Base-by-base conservation (phyloP, 371 early-diverging fungal species). In the Saksenaea vasiformis region DNA sequence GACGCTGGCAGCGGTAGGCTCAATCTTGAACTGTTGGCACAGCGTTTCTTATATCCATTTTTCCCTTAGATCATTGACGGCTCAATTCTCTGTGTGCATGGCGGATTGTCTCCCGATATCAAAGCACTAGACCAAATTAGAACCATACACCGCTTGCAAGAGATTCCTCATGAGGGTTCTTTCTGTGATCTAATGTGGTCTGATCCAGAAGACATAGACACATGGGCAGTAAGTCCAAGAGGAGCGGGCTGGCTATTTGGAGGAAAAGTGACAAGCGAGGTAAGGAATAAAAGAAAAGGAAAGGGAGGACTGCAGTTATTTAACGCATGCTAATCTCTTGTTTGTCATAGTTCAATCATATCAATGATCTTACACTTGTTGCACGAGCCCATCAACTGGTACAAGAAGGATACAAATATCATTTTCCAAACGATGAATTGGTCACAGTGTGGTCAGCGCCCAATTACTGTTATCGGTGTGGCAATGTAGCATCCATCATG, bases 381-480 rank as follows among this genome's bases (percentile, higher is more conserved):
- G 96, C 98, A 38, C 86, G 99, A 68, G 99, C 99, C 27, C 99
- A 99, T 87, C 99, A 99, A 85, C 88, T 99, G 54, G 99, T 99
- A 9, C 74, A 98, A 93, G 98, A 98, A 98, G 87, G 95, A 9
- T 99, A 93, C 85, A 97, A 97, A 72, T 96, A 94, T 73, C 95
- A 94, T 95, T 98, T 98, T 80, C 93, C 94, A 10, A 94, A 96
- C 56, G 91, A 95, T 63, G 91, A 93, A 62, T 86, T 99, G 66
- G 99, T 99, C 24, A 99, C 99, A 1, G 97, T 99, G 37, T 99
- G 99, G 95, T 95, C 95, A 36, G 99, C 99, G 26, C 99, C 99
- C 31, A 99, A 97, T 81, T 99, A 99, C 80, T 99, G 99, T 80
- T 99, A 99, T 73, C 91, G 99, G 54, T 99, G 99, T 69, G 99